Conservation (phyloP, 768 basidiomycete species). For the Naematelia aurantialba region DNA sequence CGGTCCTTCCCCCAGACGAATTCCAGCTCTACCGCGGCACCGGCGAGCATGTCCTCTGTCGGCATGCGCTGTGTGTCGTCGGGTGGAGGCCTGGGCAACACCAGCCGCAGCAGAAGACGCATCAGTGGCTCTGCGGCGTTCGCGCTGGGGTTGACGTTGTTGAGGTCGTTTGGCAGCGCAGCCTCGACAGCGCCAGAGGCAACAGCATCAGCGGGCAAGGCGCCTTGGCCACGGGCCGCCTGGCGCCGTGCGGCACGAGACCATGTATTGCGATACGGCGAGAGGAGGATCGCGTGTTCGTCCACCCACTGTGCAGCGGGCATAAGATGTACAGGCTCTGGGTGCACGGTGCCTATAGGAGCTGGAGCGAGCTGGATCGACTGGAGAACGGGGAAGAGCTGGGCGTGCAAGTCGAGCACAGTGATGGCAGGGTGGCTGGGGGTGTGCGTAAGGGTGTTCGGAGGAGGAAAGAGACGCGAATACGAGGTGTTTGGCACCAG, state of each 20-base stretch:
- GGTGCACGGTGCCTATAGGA: not conserved
- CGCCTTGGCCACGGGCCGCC: slow-evolving; percentile 16
- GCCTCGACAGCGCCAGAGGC: no score
- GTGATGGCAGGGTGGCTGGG: not conserved
- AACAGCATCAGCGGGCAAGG: not conserved
- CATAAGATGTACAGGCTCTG: slow-evolving; percentile 3
- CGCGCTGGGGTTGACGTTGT: not conserved
- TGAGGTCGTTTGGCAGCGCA: no score
- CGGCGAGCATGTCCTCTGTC: not conserved
- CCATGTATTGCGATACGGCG: slow-evolving; percentile 35
- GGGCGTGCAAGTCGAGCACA: not conserved
- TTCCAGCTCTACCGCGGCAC: slow-evolving; percentile 16
- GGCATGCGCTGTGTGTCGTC: not conserved
- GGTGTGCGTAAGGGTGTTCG: not conserved
- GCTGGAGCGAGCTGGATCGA: slow-evolving; percentile 1
- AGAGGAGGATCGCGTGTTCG: not conserved
- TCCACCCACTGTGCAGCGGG: not conserved
- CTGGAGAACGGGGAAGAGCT: not conserved
- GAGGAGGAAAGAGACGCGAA: slow-evolving; percentile 3
- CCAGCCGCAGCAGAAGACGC: slow-evolving; percentile 13
- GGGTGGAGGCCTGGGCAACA: not conserved
- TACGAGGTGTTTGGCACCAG: slow-evolving; percentile 14
- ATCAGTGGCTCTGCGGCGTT: slow-evolving; percentile 4
- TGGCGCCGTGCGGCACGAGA: slow-evolving; percentile 35
- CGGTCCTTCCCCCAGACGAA: slow-evolving; percentile 39